These are phyloP conservation scores for Saposhnikovia divaricata DNA, from an alignment of 129 eudicot genomes.

Conservation along the genomic window DNA sequence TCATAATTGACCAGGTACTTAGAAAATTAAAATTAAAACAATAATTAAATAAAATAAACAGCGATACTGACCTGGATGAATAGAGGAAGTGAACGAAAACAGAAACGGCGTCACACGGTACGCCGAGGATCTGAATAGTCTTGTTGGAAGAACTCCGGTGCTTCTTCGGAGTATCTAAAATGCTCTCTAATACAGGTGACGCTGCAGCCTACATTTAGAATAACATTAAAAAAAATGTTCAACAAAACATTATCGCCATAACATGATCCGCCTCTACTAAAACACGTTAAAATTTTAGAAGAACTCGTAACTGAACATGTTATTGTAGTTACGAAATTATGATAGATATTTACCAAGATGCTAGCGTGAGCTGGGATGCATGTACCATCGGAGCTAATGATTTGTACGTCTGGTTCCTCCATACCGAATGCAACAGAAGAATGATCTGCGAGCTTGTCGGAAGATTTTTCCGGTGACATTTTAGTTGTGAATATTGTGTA, in stretches of 20 bases:
- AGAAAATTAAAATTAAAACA: neutral
- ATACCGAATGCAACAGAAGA: slow-evolving; percentile 28
- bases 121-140: slow-evolving; percentile 70
- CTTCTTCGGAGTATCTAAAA: slow-evolving; percentile 50
- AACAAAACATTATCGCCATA: neutral
- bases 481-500: neutral
- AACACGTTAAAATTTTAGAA: neutral
- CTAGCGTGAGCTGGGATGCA: slow-evolving; percentile 73
- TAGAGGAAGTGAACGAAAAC: slow-evolving; percentile 70
- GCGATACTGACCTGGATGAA: slow-evolving; percentile 50
- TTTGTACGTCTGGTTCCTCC: slow-evolving; percentile 41
- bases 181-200: slow-evolving; percentile 68
- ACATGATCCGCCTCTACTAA: neutral
- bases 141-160: slow-evolving; percentile 51
- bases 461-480: slow-evolving; percentile 5
- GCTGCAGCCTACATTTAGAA: slow-evolving; percentile 48
- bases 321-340: too few relatives aligned
- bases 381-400: slow-evolving; percentile 66
- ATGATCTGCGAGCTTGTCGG: slow-evolving; percentile 22
- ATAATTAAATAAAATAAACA: slow-evolving; percentile 16
- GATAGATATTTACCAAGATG: slow-evolving; percentile 40
- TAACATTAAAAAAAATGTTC: neutral
- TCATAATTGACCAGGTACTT: neutral
- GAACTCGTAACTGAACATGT: neutral
- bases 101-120: slow-evolving; percentile 79